Conservation (phyloP, 1,284 basidiomycete species). For the Sphagnurus paluster region DNA sequence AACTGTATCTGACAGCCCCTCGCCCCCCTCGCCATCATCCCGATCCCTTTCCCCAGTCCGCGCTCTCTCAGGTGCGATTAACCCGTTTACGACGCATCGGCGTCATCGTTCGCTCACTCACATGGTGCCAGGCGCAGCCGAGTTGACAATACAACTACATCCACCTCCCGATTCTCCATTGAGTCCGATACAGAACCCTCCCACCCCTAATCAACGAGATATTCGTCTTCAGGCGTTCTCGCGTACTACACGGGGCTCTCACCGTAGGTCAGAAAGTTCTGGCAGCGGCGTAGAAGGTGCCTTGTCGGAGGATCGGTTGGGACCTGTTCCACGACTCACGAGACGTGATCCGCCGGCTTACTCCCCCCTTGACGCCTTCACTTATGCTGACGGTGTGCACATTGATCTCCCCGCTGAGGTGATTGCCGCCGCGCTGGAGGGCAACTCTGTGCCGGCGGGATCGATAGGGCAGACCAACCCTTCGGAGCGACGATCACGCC, state of each 20-base stretch:
- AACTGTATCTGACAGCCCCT: slow-evolving; percentile 33
- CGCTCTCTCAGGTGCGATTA: slow-evolving; percentile 67
- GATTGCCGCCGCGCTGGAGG: slow-evolving; percentile 77
- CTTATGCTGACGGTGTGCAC: slow-evolving; percentile 79
- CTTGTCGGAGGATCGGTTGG: slow-evolving; percentile 25
- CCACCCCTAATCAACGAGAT: slow-evolving; percentile 75
- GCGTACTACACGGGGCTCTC: slow-evolving; percentile 27
- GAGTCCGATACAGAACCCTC: slow-evolving; percentile 71
- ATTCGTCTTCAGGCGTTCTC: slow-evolving; percentile 74
- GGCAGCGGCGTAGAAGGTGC: slow-evolving; percentile 20
- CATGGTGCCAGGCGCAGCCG: slow-evolving; percentile 57
- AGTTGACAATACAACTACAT: slow-evolving; percentile 67
- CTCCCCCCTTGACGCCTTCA: slow-evolving; percentile 77
- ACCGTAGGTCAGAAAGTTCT: slow-evolving; percentile 35
- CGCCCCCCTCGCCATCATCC: slow-evolving; percentile 41
- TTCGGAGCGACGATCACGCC: slow-evolving; percentile 54
- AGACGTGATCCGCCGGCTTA: slow-evolving; percentile 76
- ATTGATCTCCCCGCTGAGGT: slow-evolving; percentile 82
- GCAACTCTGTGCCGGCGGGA: slow-evolving; percentile 56
- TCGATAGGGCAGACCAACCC: slow-evolving; percentile 51
- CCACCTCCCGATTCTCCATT: slow-evolving; percentile 74
- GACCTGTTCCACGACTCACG: slow-evolving; percentile 31
- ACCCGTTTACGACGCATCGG: slow-evolving; percentile 73
- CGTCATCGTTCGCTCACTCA: slow-evolving; percentile 63
- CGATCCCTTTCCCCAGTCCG: slow-evolving; percentile 51